These are phyloP conservation scores for Pseudohalonectria lignicola DNA, from an alignment of 2,329 filamentous ascomycete species.

Conservation along the genomic window DNA sequence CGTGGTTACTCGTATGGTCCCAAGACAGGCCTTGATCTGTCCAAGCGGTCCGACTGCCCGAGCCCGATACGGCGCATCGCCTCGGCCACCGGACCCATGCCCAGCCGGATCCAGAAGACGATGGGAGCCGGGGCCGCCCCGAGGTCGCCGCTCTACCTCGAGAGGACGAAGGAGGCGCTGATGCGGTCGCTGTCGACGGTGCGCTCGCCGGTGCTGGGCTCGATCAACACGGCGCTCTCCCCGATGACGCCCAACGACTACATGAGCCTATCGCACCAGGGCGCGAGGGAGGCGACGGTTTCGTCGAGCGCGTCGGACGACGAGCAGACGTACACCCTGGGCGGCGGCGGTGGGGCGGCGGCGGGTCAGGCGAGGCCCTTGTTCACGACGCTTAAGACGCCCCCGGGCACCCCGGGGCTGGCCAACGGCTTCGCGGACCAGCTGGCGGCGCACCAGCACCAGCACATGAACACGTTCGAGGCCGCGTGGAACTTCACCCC, in stretches of 20 bases:
- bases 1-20: constrained; percentile 32
- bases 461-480: constrained; percentile 22
- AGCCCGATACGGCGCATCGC: constrained; percentile 43
- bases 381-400: constrained; percentile 35
- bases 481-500: constrained; percentile 22
- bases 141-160: constrained; percentile 31
- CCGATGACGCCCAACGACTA: constrained; percentile 15
- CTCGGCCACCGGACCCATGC: constrained; percentile 35
- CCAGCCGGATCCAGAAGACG: constrained; percentile 30
- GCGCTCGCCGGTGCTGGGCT: constrained; percentile 28
- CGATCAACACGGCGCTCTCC: constrained; percentile 27
- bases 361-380: constrained; percentile 10
- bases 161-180: constrained; percentile 32
- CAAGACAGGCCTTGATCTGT: constrained; percentile 35
- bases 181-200: constrained; percentile 24
- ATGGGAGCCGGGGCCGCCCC: constrained; percentile 16
- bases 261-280: constrained; percentile 6
- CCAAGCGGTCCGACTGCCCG: constrained; percentile 30
- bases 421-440: constrained; percentile 1
- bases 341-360: constrained; percentile 6
- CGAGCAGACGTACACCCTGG: constrained; percentile 15
- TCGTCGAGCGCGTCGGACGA: constrained; percentile 27
- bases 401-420: constrained; percentile 40
- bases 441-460: constrained; percentile 18
- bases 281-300: constrained; percentile 27